phyloP scores from a whole-genome alignment of 2,329 filamentous ascomycete genomes.

The Leptographium lundbergii region DNA sequence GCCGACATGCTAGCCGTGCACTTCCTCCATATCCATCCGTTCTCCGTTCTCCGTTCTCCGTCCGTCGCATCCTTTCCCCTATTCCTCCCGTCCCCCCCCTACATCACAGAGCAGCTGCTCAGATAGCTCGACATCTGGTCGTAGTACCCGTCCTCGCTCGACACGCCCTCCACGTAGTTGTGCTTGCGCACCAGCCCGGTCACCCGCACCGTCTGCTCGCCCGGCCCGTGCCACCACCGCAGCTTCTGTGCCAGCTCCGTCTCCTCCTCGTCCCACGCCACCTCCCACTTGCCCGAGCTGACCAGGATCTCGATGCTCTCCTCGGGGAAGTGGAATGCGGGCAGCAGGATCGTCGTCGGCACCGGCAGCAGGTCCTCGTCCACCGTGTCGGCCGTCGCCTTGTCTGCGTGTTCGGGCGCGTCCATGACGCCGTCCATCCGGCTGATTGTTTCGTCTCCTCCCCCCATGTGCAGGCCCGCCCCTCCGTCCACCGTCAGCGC shows the following conservation, averaged over 20 bases:
- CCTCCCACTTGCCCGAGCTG: conserved; percentile 81
- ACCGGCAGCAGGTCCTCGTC: conserved; percentile 3
- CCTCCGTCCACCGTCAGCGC: conserved; percentile 49
- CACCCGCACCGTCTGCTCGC: conserved; percentile 68
- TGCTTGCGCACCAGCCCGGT: conserved; percentile 58
- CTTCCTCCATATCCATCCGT: too few species aligned
- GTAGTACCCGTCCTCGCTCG: conserved; percentile 66
- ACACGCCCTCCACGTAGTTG: conserved; percentile 41
- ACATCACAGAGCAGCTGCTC: conserved; percentile 42
- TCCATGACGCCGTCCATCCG: background rate
- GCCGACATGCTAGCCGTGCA: background rate
- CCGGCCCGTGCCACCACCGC: conserved; percentile 86
- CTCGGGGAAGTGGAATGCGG: conserved; percentile 83
- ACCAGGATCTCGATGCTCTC: conserved; percentile 60
- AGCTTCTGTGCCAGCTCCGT: conserved; percentile 61
- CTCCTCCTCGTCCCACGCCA: conserved; percentile 59
- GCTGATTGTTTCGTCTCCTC: background rate
- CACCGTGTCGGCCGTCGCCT: background rate
- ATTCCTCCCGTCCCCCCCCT: background rate
- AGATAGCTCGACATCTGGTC: conserved; percentile 48
- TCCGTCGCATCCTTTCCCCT: too few species aligned
- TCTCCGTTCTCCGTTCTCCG: too few species aligned
- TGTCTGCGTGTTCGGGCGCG: background rate
- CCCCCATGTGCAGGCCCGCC: conserved; percentile 2
- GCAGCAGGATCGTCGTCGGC: conserved; percentile 76